Base-by-base conservation (phyloP, 1,284 basidiomycete genomes). In the Flammula alnicola region DNA sequence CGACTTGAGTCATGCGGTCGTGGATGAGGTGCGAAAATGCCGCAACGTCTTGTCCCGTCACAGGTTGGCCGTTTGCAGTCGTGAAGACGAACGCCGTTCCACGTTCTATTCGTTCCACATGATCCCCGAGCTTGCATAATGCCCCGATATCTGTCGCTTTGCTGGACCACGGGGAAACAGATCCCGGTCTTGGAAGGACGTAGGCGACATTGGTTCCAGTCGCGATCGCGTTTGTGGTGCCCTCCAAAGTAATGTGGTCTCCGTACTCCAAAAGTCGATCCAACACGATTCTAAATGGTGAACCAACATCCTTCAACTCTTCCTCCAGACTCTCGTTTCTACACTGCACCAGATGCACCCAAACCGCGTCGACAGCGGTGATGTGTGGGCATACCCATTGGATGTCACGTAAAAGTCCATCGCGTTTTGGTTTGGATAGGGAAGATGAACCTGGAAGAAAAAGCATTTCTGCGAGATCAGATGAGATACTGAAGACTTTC, bases 121-220 rank as follows among this genome's bases (percentile, higher is more conserved):
- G 74, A 4, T 73, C 65, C 7, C 77, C 81, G 5, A 98, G 81
- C 42, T 86, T 88, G 72, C 96, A 98, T 55, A 95, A 84, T 16
- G 75, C 72, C n/a, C 93, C 83, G 52, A 98, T 98, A 65, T 98
- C 95, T 2, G 95, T 97, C 2, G 96, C 96, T 71, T 98, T 98
- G 72, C 91, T 95, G 6, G 95, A 97, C 96, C 96, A 98, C 1
- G 76, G 74, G 4, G 76, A 76, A 17, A 77, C 68, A 0, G 96
- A 76, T 11, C 75, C 75, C 65, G 55, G 77, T 53, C 94, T 75
- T n/a, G 94, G 94, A 7, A 90, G 72, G 30, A 95, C 82, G 65
- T 84, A 95, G 23, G 85, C 70, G 5, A 85, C 71, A 41, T 83
- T 81, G 32, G 64, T 59, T 32, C 65, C 61, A 14, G 63, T 58